Percentiles rank a stretch among this genome's conserved stretches.
These are phyloP conservation scores for Malassezia psittaci DNA, from an alignment of 1,284 basidiomycete species.

Conservation along the genomic window DNA sequence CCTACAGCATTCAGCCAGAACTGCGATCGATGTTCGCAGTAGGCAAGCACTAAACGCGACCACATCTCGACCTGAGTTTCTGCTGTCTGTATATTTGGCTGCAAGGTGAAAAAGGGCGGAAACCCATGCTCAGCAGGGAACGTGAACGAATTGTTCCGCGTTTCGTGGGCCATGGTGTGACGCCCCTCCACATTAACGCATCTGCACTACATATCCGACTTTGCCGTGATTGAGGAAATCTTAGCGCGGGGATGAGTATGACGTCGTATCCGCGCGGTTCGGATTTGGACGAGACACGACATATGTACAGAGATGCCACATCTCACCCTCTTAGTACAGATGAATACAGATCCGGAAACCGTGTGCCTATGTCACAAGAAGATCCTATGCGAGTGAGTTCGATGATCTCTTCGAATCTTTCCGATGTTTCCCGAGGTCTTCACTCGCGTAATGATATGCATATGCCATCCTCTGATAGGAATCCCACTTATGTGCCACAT, in stretches of 20 bases:
- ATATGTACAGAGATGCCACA: too few relatives aligned
- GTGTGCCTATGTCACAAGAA: not conserved
- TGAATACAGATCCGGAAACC: too few relatives aligned
- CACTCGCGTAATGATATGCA: not conserved
- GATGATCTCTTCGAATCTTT: conserved; percentile 6
- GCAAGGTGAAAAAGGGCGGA: conserved; percentile 54
- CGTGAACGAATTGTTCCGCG: conserved; percentile 28
- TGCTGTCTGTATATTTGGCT: conserved; percentile 52
- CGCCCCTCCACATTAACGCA: not conserved
- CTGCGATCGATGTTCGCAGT: conserved; percentile 48
- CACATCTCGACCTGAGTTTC: conserved; percentile 51
- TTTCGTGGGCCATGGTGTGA: not conserved
- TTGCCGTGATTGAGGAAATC: not conserved
- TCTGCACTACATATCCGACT: not conserved
- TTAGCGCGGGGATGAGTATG: too few relatives aligned
- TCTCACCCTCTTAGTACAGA: too few relatives aligned
- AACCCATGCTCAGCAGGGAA: conserved; percentile 53
- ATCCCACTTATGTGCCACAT: too few relatives aligned
- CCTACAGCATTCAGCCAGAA: conserved; percentile 49
- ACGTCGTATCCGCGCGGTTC: too few relatives aligned
- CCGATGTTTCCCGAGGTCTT: not conserved
- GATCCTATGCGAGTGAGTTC: conserved; percentile 17
- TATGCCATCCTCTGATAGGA: too few relatives aligned
- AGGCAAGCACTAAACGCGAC: conserved; percentile 50
- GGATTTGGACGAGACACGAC: too few relatives aligned